Conservation (phyloP, 2,329 filamentous ascomycete species). For the Emmonsiellopsis sp. region DNA sequence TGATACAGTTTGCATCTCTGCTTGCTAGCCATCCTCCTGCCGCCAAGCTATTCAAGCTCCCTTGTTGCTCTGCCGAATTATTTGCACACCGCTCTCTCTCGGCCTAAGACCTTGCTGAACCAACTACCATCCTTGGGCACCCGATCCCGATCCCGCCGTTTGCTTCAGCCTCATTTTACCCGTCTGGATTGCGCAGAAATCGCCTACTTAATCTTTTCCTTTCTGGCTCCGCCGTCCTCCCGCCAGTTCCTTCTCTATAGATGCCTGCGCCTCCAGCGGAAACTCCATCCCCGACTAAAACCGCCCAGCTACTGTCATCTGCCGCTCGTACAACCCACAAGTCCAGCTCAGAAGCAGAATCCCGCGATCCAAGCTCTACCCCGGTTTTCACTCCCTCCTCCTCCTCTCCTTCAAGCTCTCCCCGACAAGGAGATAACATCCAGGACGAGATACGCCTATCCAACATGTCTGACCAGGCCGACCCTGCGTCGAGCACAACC, state of each 20-base stretch:
- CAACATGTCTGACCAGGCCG: slow-evolving; percentile 24
- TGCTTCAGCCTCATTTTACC: background rate
- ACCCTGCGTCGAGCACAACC: slow-evolving; percentile 10
- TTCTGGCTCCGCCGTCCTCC: background rate
- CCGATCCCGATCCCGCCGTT: background rate
- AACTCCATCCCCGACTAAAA: background rate
- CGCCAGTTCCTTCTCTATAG: slow-evolving; percentile 1
- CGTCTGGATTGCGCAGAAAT: background rate
- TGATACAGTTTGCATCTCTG: no score
- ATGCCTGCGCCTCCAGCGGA: background rate
- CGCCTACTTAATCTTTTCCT: background rate
- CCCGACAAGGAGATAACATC: slow-evolving; percentile 11
- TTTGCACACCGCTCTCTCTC: background rate
- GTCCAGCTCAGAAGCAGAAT: slow-evolving; percentile 10
- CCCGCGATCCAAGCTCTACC: slow-evolving; percentile 14
- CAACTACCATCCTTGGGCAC: background rate
- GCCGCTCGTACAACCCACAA: background rate
- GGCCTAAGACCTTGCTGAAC: background rate
- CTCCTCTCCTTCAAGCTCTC: slow-evolving; percentile 16
- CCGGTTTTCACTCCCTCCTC: slow-evolving; percentile 16
- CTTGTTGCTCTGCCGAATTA: no score
- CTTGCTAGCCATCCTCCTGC: no score
- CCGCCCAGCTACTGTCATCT: background rate
- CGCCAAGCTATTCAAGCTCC: no score
- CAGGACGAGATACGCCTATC: slow-evolving; percentile 1